phyloP scores from a whole-genome alignment of 1,139 yeast genomes.

The Zygosaccharomyces pseudobailii region DNA sequence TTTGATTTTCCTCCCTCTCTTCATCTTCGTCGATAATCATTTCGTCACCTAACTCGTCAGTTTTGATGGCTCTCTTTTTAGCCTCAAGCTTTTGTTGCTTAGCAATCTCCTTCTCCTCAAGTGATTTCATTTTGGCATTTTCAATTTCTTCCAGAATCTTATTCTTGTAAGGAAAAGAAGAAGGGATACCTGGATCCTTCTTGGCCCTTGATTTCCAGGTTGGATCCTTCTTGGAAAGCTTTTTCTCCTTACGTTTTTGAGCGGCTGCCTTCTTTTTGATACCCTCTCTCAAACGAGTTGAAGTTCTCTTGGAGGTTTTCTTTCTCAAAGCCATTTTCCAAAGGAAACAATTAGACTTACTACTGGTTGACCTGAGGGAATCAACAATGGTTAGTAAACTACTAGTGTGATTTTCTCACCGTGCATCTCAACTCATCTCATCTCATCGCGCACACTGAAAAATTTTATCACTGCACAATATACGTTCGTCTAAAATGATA shows the following conservation, averaged over 20 bases:
- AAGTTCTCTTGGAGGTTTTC: slow-evolving; percentile 56
- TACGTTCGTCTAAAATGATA: slow-evolving; percentile 4
- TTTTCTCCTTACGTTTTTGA: slow-evolving; percentile 78
- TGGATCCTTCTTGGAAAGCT: slow-evolving; percentile 76
- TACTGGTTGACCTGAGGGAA: neutral
- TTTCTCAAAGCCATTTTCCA: slow-evolving; percentile 34
- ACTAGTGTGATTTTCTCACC: neutral
- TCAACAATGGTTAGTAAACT: neutral
- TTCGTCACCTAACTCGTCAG: slow-evolving; percentile 40
- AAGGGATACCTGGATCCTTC: slow-evolving; percentile 93
- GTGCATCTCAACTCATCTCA: slow-evolving; percentile 17
- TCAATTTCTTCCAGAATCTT: slow-evolving; percentile 78
- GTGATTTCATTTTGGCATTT: slow-evolving; percentile 56
- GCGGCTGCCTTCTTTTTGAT: slow-evolving; percentile 94
- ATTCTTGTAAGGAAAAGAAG: slow-evolving; percentile 91
- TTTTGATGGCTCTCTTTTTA: slow-evolving; percentile 44
- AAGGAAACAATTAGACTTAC: neutral
- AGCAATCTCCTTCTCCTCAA: slow-evolving; percentile 51
- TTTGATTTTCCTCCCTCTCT: slow-evolving; percentile 37
- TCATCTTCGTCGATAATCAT: slow-evolving; percentile 45
- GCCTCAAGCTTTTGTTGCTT: slow-evolving; percentile 43
- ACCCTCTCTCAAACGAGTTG: slow-evolving; percentile 94
- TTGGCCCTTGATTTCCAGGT: slow-evolving; percentile 85
- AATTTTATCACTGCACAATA: slow-evolving; percentile 11
- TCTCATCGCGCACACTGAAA: slow-evolving; percentile 21